phyloP scores from a whole-genome alignment of 163 green algal species.

The Chlorella variabilis region DNA sequence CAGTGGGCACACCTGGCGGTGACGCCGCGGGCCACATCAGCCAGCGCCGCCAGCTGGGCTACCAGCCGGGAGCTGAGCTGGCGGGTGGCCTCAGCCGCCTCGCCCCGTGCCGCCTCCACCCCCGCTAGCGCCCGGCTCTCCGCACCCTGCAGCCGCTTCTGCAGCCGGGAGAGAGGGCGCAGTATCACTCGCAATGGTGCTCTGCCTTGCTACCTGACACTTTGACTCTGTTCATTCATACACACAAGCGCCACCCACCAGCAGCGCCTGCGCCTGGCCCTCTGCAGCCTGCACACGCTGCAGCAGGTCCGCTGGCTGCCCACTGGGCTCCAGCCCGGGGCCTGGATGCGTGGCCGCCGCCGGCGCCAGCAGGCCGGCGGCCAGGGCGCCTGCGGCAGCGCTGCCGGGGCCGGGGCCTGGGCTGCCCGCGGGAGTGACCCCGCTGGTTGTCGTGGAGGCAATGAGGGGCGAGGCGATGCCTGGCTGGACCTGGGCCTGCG shows the following conservation, averaged over 20 bases:
- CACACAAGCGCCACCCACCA: no score
- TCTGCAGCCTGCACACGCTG: background rate
- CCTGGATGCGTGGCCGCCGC: no score
- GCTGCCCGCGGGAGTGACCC: background rate
- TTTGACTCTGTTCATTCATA: no score
- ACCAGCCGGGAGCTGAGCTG: slow-evolving; percentile 17
- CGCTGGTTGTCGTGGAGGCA: background rate
- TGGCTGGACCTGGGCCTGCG: background rate
- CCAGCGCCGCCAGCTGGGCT: background rate
- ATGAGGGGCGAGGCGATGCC: no score
- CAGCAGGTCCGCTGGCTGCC: background rate
- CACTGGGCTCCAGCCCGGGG: background rate
- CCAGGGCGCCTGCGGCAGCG: background rate
- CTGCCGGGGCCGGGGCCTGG: background rate
- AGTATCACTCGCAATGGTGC: no score
- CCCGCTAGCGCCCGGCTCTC: background rate
- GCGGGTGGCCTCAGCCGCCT: background rate
- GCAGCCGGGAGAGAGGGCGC: no score
- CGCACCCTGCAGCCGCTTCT: background rate
- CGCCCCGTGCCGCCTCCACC: slow-evolving; percentile 21
- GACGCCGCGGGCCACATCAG: background rate
- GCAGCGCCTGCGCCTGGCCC: background rate
- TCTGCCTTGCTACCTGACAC: no score
- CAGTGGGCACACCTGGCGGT: no score
- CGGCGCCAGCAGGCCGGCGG: background rate